Base-by-base conservation (phyloP, 2,329 filamentous ascomycete species). In the Fusarium azukiicola region DNA sequence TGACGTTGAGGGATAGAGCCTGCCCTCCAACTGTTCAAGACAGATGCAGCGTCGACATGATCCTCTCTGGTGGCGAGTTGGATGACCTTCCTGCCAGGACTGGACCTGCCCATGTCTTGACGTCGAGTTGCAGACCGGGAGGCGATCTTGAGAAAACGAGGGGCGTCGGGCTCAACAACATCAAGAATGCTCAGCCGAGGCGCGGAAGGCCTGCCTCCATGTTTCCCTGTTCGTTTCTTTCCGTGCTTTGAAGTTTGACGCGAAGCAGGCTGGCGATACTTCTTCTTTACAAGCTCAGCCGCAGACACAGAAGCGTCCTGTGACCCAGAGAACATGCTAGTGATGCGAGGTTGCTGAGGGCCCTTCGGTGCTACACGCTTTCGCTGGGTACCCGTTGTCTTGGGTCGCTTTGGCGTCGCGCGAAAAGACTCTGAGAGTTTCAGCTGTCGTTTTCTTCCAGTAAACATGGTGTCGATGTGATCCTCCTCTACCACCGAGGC, bases 171-270 rank as follows among this genome's bases (percentile, higher is more conserved):
- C 75, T 91, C 90, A 58, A 91, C 87, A 32, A 94, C 90, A 84
- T 95, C 93, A n/a, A 95, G 82, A 71, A 95, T 94, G 78, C 93
- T 91, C 27, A 95, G 87, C 27, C 84, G 85, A 6, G 92, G 92
- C n/a, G 90, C 86, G 3, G 79, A 64, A 47, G 32, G 32, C 44
- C 69, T 81, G 16, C 54, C 67, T 9, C 49, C 49, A 13, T 72
- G 72, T 42, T 52, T 68, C 36, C 49, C 19, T 32, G 64, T 52
- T 9, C 68, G 71, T 64, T 74, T 76, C 68, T 63, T 79, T 32
- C 46, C 64, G 6, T 49, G 58, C 23, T 75, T 72, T 19, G 50
- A 54, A 32, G 52, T 78, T 40, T 61, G 67, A 36, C 56, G 73
- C 14, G 52, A 49, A 5, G 58, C 67, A n/a, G 75, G 66, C 17